Evolutionary conservation across 768 basidiomycete genomes (phyloP).

Genomic region (Boletus pseudopeckii): DNA sequence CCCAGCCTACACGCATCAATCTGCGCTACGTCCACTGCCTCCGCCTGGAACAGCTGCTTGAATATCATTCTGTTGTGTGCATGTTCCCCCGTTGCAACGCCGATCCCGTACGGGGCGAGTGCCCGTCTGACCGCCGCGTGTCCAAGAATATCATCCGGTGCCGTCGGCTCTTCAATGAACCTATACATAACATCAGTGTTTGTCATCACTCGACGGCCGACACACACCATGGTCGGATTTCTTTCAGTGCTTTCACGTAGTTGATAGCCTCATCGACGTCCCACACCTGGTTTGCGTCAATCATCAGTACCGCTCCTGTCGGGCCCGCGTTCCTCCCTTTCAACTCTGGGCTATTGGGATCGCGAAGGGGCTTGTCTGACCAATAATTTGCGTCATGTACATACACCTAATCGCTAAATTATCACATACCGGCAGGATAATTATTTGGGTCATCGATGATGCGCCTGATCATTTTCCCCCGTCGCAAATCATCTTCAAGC

Average conservation of each 20-base stretch:
- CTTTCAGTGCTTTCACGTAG: conserved; percentile 72
- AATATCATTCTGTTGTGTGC: conserved; percentile 95
- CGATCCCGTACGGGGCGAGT: conserved; percentile 75
- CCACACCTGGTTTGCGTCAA: conserved; percentile 95
- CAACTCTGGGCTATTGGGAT: conserved; percentile 56
- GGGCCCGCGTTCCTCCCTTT: conserved; percentile 88
- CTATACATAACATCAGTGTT: conserved; percentile 32
- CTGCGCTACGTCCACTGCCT: conserved; percentile 88
- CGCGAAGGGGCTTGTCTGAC: conserved; percentile 37
- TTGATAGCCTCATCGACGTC: conserved; percentile 87
- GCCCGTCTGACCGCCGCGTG: conserved; percentile 78
- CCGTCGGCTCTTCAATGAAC: conserved; percentile 95
- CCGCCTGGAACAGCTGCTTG: conserved; percentile 87
- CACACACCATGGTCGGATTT: conserved; percentile 46
- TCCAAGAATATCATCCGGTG: conserved; percentile 86
- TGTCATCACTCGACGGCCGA: background rate
- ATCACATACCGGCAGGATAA: conserved; percentile 47
- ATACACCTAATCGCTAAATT: background rate
- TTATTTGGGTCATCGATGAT: conserved; percentile 89
- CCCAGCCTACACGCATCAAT: conserved; percentile 86
- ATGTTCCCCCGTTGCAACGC: conserved; percentile 93
- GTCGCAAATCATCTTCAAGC: conserved; percentile 73
- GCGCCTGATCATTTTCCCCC: conserved; percentile 81
- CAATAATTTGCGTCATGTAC: background rate
- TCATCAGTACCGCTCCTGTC: conserved; percentile 90